Base-by-base conservation (phyloP, 176 grass and related monocot genomes). In the Phoenix dactylifera region DNA sequence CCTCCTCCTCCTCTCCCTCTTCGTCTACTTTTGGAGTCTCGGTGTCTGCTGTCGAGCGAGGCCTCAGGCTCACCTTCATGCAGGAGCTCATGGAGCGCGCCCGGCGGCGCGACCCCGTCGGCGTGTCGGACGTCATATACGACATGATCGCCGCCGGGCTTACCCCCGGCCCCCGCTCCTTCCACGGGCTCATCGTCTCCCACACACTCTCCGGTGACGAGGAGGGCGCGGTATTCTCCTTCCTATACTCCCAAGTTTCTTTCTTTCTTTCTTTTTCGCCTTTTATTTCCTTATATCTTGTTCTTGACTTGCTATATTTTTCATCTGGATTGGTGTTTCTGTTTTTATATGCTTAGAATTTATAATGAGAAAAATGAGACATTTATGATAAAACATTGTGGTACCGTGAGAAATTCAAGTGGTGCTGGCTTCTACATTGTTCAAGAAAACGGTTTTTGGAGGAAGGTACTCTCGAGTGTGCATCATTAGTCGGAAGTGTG, bases 81-180 rank as follows among this genome's bases (percentile, higher is more conserved):
- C 84, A 94, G 74, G 80, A 94, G 60, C 80, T 94, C 18, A 72
- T 83, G 68, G 74, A 82, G 74, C 81, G 84, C 15, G 74, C 84
- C 10, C 71, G 91, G n/a, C 66, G 56, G 0, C 74, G 72, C 4
- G 78, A 97, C 17, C 69, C 68, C 9, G 62, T 28, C 0, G 87
- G 87, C 16, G 92, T 91, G 28, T 65, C 84, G 6, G 78, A 88
- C 65, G 79, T 83, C 32, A 97, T 97, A 52, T 88, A 91, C 30
- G 87, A 91, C 76, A 97, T 97, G 92, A 87, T 97, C 54, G 92
- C 92, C 18, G 92, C 92, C 5, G 92, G 92, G 18, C 83, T 97
- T 24, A 72, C 52, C 10, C 92, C 92, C 5, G 92, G 92, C 0
- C 92, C 92, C 1, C 87, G 92, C 67, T 91, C 92, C 50, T 96